Evolutionary conservation across 352 stramenopile species (phyloP).

Genomic region (Phytophthora agathidicida): DNA sequence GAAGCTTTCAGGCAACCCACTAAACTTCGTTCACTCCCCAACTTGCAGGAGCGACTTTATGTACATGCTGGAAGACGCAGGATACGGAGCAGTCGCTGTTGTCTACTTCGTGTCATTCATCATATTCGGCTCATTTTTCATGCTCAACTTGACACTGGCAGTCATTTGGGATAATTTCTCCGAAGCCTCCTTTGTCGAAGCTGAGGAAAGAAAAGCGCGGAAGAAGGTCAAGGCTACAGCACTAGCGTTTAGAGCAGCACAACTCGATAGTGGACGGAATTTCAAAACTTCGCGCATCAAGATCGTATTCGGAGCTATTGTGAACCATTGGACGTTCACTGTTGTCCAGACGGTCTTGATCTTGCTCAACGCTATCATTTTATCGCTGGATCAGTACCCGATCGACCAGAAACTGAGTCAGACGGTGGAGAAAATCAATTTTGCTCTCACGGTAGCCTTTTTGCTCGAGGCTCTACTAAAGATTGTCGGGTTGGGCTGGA

Average conservation of each 20-base stretch:
- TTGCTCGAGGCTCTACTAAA: slow-evolving; percentile 70
- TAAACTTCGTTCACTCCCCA: too few species aligned
- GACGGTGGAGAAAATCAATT: slow-evolving; percentile 68
- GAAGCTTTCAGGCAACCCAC: too few species aligned
- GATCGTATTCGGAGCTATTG: slow-evolving; percentile 22
- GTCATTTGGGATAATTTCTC: slow-evolving; percentile 90
- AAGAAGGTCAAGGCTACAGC: slow-evolving; percentile 33
- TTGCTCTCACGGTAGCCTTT: slow-evolving; percentile 60
- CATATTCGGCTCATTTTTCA: slow-evolving; percentile 90
- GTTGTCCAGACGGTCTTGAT: slow-evolving; percentile 65
- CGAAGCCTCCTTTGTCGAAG: slow-evolving; percentile 60
- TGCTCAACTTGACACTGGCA: slow-evolving; percentile 90
- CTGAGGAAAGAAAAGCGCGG: slow-evolving; percentile 50
- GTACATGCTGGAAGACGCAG: slow-evolving; percentile 68
- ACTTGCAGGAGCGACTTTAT: slow-evolving; percentile 56
- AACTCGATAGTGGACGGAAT: background rate
- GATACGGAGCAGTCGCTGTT: slow-evolving; percentile 48
- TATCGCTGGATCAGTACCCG: slow-evolving; percentile 83
- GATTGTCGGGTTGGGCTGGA: slow-evolving; percentile 65
- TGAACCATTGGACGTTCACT: slow-evolving; percentile 66
- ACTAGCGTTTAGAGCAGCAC: slow-evolving; percentile 10
- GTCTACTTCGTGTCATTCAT: slow-evolving; percentile 92
- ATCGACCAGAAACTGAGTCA: slow-evolving; percentile 47
- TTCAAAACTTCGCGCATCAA: slow-evolving; percentile 22
- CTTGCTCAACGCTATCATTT: slow-evolving; percentile 83